phyloP scores from a whole-genome alignment of 257 asterid species.

The Solanum virginianum region DNA sequence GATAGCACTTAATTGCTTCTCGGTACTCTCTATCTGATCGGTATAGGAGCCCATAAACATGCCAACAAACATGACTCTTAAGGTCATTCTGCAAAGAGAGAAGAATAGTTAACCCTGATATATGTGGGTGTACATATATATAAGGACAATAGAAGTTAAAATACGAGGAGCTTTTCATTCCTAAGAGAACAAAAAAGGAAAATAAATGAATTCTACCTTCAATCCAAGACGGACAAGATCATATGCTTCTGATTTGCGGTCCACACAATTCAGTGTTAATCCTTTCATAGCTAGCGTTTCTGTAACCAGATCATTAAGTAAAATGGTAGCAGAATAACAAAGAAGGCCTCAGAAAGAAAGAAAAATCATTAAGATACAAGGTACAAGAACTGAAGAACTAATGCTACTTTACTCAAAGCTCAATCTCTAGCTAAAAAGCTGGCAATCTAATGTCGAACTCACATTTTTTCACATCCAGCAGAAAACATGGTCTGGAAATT shows the following conservation, averaged over 20 bases:
- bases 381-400: background rate
- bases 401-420: background rate
- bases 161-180: background rate
- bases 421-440: too few species aligned
- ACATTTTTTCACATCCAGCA: background rate
- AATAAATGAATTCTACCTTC: conserved; percentile 42
- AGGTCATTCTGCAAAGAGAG: conserved; percentile 84
- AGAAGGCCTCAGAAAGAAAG: background rate
- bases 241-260: conserved; percentile 94
- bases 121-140: background rate
- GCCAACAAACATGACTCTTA: conserved; percentile 99
- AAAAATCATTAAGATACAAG: background rate
- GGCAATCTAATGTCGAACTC: too few species aligned
- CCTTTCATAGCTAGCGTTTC: conserved; percentile 99
- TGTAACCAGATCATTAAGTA: conserved; percentile 21
- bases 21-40: conserved; percentile 98
- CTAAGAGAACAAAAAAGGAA: background rate
- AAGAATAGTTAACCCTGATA: conserved; percentile 10
- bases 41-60: conserved; percentile 92
- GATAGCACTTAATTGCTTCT: conserved; percentile 96
- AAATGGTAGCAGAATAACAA: background rate
- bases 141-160: background rate
- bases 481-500: background rate
- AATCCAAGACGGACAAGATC: conserved; percentile 94
- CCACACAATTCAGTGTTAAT: conserved; percentile 91